Evolutionary conservation across 106 monocot genomes (phyloP), one percentile per base, ranked within the genome.

Genomic region (Hemerocallis citrina): DNA sequence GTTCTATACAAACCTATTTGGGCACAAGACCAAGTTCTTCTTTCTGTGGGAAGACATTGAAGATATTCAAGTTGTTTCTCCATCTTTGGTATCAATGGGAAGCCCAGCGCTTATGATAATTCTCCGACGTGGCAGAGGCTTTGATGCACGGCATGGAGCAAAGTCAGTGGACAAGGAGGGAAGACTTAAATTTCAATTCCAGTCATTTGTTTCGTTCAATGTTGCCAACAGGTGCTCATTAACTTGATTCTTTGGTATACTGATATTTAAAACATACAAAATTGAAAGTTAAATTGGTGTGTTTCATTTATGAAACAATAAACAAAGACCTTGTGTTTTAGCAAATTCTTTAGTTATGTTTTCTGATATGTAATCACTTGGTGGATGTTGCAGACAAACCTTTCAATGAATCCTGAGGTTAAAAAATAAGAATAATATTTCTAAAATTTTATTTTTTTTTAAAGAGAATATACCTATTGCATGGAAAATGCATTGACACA

Each of bases 21-120:
- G 91, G 0, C 82, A 86, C 64, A 91, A 86, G 62, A 91, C 91
- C 40, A 91, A 82, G 48, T 91, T 91, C 55, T 91, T 77, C 69
- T 83, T 91, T 55, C 76, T 91, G 13, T 91, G 91, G 91, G 91
- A 91, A 48, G 91, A 91, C 50, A 83, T 86, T 65, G 91, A 91
- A 54, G 91, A 91, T 27, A 91, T 91, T 37, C 82, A 86, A 66
- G 77, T 82, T 31, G 39, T 82, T 67, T 68, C 91, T 46, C 72
- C 91, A 51, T 68, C 91, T 0, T 55, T 91, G 14, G 49, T 82
- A 34, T 79, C 90, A 21, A 68, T 91, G 52, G 91, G 86, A 7
- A 82, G 82, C 40, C 91, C 91, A 16, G 70, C 77, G 43, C 70
- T 86, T 27, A 33, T 86, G 46, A 73, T 91, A 64, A 66, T 86